phyloP scores from a whole-genome alignment of 192 early-diverging fungal genomes.

The Coemansia sp. region DNA sequence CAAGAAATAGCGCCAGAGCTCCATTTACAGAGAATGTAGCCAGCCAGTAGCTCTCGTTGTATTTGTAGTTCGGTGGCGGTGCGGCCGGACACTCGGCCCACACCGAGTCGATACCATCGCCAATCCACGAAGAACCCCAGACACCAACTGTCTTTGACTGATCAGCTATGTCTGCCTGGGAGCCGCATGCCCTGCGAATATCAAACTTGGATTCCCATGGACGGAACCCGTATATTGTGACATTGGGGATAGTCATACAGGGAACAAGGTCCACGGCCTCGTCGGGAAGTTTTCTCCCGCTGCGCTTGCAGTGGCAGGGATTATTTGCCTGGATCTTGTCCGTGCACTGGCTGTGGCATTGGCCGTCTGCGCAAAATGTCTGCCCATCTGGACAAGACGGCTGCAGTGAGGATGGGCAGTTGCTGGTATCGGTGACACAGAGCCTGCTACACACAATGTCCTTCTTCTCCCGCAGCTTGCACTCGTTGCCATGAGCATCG shows the following conservation, averaged over 20 bases:
- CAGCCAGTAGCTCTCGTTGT: slow-evolving; percentile 40
- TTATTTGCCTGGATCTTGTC: slow-evolving; percentile 27
- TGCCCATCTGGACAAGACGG: slow-evolving; percentile 39
- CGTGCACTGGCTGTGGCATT: slow-evolving; percentile 51
- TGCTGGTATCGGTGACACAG: slow-evolving; percentile 36
- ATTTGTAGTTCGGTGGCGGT: slow-evolving; percentile 33
- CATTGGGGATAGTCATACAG: slow-evolving; percentile 32
- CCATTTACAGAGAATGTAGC: slow-evolving; percentile 41
- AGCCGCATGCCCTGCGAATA: slow-evolving; percentile 38
- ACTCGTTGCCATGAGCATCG: slow-evolving; percentile 54
- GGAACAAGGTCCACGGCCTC: slow-evolving; percentile 21
- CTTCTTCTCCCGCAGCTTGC: slow-evolving; percentile 36
- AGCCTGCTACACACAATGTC: slow-evolving; percentile 46
- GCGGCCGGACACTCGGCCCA: slow-evolving; percentile 52
- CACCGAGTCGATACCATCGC: slow-evolving; percentile 12
- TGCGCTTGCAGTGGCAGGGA: slow-evolving; percentile 49
- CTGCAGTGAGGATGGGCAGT: slow-evolving; percentile 37
- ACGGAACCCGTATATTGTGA: slow-evolving; percentile 50
- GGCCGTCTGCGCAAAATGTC: slow-evolving; percentile 55
- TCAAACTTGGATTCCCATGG: slow-evolving; percentile 34
- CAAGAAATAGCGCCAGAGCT: slow-evolving; percentile 33
- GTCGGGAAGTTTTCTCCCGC: slow-evolving; percentile 25
- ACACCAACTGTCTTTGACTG: slow-evolving; percentile 28
- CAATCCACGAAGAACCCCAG: slow-evolving; percentile 29
- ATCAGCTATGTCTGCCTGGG: slow-evolving; percentile 16